Base-by-base conservation (phyloP, 169 alveolate species). In the Eimeria maxima region DNA sequence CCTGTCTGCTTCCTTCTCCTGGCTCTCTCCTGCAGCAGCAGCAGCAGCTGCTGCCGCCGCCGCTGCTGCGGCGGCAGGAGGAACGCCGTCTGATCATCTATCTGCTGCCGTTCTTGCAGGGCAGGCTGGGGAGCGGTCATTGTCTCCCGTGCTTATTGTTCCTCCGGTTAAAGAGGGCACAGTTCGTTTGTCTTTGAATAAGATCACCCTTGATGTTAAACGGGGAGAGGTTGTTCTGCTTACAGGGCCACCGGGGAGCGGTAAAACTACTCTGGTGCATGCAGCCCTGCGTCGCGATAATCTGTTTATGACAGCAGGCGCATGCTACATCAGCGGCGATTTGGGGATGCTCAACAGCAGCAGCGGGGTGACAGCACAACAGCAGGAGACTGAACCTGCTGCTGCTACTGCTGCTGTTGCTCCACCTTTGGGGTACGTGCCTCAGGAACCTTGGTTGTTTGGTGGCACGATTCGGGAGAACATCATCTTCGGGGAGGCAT, bases 201-300 rank as follows among this genome's bases (percentile, higher is more conserved):
- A 50, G 20, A 27, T 73, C 11, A 73, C 90, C 22, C 24, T 91
- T 14, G 90, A 55, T 47, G 27, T 91, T 27, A 44, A 87, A 11
- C 57, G 96, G 13, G 98, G 98, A 27, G 97, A 97, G 87, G 80
- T 96, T 45, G 87, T 98, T 18, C 96, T 95, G 27, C 95, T 98
- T 18, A 95, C 97, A 73, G 99, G 99, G 6, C 97, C 97, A 44
- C 98, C 98, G 38, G 99, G 99, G 18, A 97, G 98, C 73, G 99
- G 99, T 1, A 98, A 98, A 96, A 95, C 98, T 5, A 96, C 98
- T 8, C 95, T 98, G 24, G 84, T 98, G 22, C 96, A 96, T 57
- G 98, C 98, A 4, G 69, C 98, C 16, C 89, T 98, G 45, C 95
- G 78, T 33, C 53, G 45, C 65, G 29, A 67, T 7, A 78, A 53